phyloP scores from a whole-genome alignment of 768 basidiomycete species.

The Neoboletus magnificus region DNA sequence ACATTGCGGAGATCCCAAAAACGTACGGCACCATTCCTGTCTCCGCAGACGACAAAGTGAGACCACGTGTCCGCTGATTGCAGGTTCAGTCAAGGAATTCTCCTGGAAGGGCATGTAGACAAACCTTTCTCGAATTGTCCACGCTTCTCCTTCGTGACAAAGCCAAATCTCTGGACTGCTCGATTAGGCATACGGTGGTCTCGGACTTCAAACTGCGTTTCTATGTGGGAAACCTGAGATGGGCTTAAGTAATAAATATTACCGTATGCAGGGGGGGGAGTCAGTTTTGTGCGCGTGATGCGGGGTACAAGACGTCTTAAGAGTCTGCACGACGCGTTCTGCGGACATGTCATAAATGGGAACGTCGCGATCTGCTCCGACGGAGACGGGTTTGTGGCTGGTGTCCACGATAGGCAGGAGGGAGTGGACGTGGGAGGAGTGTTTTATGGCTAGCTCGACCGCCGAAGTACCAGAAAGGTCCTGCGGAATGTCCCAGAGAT shows the following conservation, averaged over 20 bases:
- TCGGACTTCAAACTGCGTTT: conserved; percentile 51
- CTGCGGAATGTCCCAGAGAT: conserved; percentile 43
- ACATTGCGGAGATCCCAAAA: conserved; percentile 49
- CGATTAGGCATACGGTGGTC: conserved; percentile 39
- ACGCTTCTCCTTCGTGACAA: conserved; percentile 32
- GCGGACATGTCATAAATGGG: conserved; percentile 46
- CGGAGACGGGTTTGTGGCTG: conserved; percentile 45
- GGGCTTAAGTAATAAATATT: not conserved
- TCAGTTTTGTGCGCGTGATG: conserved; percentile 40
- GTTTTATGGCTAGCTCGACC: conserved; percentile 37
- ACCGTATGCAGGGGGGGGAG: conserved; percentile 35
- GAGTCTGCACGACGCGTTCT: conserved; percentile 38
- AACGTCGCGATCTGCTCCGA: conserved; percentile 47
- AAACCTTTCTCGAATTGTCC: conserved; percentile 47
- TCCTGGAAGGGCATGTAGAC: conserved; percentile 5
- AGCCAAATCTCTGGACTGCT: conserved; percentile 46
- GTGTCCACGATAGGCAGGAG: conserved; percentile 43
- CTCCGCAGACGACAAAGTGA: conserved; percentile 42
- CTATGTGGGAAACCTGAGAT: conserved; percentile 45
- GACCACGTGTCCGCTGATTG: conserved; percentile 28
- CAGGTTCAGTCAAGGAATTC: conserved; percentile 15
- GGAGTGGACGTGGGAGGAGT: conserved; percentile 42
- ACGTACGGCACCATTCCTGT: conserved; percentile 39
- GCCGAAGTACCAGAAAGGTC: conserved; percentile 33
- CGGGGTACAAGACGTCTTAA: conserved; percentile 42